These are phyloP conservation scores for Rosa hybrid DNA, from an alignment of 331 rosid genomes.

Conservation along the genomic window DNA sequence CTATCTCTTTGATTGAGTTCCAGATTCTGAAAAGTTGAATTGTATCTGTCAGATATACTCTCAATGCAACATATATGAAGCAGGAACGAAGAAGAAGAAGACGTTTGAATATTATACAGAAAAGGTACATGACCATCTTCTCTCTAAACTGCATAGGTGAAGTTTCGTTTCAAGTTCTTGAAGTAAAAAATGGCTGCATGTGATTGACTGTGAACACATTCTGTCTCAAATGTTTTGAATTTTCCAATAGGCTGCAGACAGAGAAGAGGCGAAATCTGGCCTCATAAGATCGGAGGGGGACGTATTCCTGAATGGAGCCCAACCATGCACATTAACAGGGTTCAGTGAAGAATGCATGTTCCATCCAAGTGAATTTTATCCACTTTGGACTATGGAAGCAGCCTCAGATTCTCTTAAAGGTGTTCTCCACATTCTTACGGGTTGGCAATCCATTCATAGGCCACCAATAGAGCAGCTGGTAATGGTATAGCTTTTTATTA, in stretches of 20 bases:
- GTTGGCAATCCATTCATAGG: slow-evolving; percentile 65
- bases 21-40: slow-evolving; percentile 4
- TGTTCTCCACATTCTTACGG: slow-evolving; percentile 54
- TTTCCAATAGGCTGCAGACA: slow-evolving; percentile 52
- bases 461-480: slow-evolving; percentile 46
- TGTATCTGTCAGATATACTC: slow-evolving; percentile 59
- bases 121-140: slow-evolving; percentile 48
- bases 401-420: slow-evolving; percentile 55
- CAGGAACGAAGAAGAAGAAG: slow-evolving; percentile 70
- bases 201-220: neutral
- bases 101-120: slow-evolving; percentile 65
- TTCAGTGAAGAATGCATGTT: slow-evolving; percentile 38
- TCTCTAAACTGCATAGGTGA: slow-evolving; percentile 4
- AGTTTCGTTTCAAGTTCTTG: slow-evolving; percentile 3
- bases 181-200: neutral
- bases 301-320: slow-evolving; percentile 63
- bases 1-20: neutral
- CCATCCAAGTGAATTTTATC: slow-evolving; percentile 67
- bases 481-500: slow-evolving; percentile 17
- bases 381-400: slow-evolving; percentile 64
- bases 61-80: slow-evolving; percentile 71
- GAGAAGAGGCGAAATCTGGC: slow-evolving; percentile 47
- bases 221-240: slow-evolving; percentile 7
- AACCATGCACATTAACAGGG: slow-evolving; percentile 32
- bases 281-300: slow-evolving; percentile 60